Percentiles rank a stretch among this genome's conserved stretches.
phyloP scores from a whole-genome alignment of 495 filamentous ascomycete species.

The Trypethelium eluteriae region DNA sequence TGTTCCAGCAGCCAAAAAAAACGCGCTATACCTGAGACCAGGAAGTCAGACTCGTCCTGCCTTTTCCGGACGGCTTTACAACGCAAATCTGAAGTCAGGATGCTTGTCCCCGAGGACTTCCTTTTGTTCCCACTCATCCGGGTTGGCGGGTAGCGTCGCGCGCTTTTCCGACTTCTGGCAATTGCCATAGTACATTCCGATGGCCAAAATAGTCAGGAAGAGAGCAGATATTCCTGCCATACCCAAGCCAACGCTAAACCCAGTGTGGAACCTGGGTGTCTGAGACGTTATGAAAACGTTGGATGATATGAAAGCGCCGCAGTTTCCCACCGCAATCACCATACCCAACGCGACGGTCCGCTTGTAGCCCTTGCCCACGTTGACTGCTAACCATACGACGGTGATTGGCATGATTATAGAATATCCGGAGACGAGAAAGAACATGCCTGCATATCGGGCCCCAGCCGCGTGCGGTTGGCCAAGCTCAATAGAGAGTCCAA shows the following conservation, averaged over 20 bases:
- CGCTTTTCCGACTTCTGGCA: constrained; percentile 12
- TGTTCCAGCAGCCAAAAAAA: no score
- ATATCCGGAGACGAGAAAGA: constrained; percentile 8
- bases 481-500: constrained; percentile 13
- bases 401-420: constrained; percentile 17
- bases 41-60: not conserved
- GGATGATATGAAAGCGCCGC: constrained; percentile 20
- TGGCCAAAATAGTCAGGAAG: constrained; percentile 18
- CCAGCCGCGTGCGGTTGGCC: constrained; percentile 8
- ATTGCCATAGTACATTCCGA: constrained; percentile 19
- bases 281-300: constrained; percentile 24
- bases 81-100: constrained; percentile 21
- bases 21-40: no score
- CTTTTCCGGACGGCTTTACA: constrained; percentile 13
- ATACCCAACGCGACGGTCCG: constrained; percentile 23
- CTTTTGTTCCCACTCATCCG: constrained; percentile 9
- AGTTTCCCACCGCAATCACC: constrained; percentile 23
- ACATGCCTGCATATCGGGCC: constrained; percentile 14
- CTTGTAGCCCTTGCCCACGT: constrained; percentile 26
- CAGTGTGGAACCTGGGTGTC: constrained; percentile 24
- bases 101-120: constrained; percentile 17
- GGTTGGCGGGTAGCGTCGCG: constrained; percentile 8
- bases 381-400: constrained; percentile 25
- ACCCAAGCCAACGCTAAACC: constrained; percentile 23
- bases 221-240: constrained; percentile 18